phyloP scores from a whole-genome alignment of 1,139 yeast species.

The Suhomyces choctaworum region DNA sequence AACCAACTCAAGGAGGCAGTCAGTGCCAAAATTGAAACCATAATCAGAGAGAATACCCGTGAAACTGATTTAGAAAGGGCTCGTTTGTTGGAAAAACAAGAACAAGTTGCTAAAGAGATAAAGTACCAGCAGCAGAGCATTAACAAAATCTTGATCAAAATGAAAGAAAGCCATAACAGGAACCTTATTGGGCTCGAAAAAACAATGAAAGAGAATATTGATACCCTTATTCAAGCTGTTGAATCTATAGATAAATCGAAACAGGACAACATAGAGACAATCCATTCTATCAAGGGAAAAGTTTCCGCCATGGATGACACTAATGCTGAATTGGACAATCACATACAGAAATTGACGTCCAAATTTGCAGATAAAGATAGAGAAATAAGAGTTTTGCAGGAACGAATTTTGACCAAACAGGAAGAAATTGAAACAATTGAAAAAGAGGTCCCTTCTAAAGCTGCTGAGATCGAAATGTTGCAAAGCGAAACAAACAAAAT shows the following conservation, averaged over 20 bases:
- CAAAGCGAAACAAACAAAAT: conserved; percentile 19
- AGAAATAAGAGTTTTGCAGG: conserved; percentile 23
- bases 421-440: conserved; percentile 12
- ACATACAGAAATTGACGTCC: conserved; percentile 14
- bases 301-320: conserved; percentile 8
- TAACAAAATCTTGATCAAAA: conserved; percentile 25
- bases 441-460: conserved; percentile 4
- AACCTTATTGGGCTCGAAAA: conserved; percentile 21
- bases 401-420: conserved; percentile 14
- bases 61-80: conserved; percentile 27
- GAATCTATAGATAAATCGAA: conserved; percentile 13
- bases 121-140: conserved; percentile 22
- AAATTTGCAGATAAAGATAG: conserved; percentile 20
- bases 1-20: conserved; percentile 39
- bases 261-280: conserved; percentile 7
- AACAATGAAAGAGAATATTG: conserved; percentile 24
- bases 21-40: conserved; percentile 34
- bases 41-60: conserved; percentile 30
- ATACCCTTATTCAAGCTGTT: conserved; percentile 18
- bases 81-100: conserved; percentile 17
- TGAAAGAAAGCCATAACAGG: conserved; percentile 29
- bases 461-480: conserved; percentile 9
- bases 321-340: conserved; percentile 6
- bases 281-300: conserved; percentile 5
- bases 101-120: conserved; percentile 17